A percentile compares a stretch with the other conserved stretches of the same genome.
Evolutionary conservation across 306 rosid genomes (phyloP).

Genomic region (Prinsepia uniflora): DNA sequence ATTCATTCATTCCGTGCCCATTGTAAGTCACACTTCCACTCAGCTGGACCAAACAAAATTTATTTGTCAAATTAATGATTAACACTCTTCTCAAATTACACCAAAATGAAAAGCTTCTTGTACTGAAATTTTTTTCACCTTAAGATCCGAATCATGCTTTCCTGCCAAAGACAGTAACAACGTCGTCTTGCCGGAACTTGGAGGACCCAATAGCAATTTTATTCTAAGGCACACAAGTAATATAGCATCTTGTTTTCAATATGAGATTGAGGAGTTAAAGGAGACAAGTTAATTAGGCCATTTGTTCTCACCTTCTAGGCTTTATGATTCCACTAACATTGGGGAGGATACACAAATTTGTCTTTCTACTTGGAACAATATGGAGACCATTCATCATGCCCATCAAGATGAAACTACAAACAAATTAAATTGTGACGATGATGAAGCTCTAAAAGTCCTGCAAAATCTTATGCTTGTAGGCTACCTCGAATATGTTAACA

Average conservation of each 20-base stretch:
- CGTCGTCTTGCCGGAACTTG: slow-evolving; percentile 52
- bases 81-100: neutral
- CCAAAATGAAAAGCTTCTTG: neutral
- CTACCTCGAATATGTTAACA: slow-evolving; percentile 25
- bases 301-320: slow-evolving; percentile 39
- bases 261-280: neutral
- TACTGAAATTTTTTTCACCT: slow-evolving; percentile 16
- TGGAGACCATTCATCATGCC: slow-evolving; percentile 25
- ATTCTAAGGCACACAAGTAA: slow-evolving; percentile 24
- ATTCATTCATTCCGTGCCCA: slow-evolving; percentile 40
- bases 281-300: neutral
- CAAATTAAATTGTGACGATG: neutral
- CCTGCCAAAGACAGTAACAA: slow-evolving; percentile 49
- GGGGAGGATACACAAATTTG: slow-evolving; percentile 25
- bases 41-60: slow-evolving; percentile 6
- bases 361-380: slow-evolving; percentile 36
- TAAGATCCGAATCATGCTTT: slow-evolving; percentile 35
- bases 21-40: slow-evolving; percentile 44
- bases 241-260: neutral
- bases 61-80: neutral
- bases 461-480: slow-evolving; percentile 38
- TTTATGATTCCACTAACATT: slow-evolving; percentile 40
- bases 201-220: slow-evolving; percentile 53
- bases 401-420: slow-evolving; percentile 18
- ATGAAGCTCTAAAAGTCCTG: slow-evolving; percentile 1